These are phyloP conservation scores for Dactylellina parvicollis DNA, from an alignment of 2,329 filamentous ascomycete genomes.

Conservation along the genomic window DNA sequence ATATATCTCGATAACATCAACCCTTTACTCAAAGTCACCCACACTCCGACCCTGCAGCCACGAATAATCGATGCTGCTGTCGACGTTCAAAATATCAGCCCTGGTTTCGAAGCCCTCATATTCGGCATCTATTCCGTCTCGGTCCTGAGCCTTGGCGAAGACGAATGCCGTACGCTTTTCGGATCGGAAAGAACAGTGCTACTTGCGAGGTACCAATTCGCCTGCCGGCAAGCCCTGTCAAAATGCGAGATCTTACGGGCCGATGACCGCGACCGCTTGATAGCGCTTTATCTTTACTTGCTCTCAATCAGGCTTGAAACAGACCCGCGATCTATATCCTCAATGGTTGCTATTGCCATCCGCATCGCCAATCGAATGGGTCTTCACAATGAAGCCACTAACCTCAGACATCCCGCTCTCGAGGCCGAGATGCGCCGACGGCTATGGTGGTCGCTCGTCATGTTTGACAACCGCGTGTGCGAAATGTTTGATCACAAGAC, in stretches of 20 bases:
- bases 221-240: conserved; percentile 72
- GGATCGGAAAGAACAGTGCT: conserved; percentile 67
- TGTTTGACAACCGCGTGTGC: conserved; percentile 68
- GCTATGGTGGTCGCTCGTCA: conserved; percentile 71
- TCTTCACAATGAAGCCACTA: conserved; percentile 68
- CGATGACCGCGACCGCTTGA: conserved; percentile 71
- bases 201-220: conserved; percentile 67
- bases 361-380: conserved; percentile 71
- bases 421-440: conserved; percentile 70
- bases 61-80: conserved; percentile 72
- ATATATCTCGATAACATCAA: conserved; percentile 78
- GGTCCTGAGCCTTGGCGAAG: conserved; percentile 69
- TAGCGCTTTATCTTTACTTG: conserved; percentile 75
- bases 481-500: conserved; percentile 62
- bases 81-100: conserved; percentile 67
- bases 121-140: conserved; percentile 73
- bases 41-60: conserved; percentile 75
- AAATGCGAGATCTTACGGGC: conserved; percentile 73
- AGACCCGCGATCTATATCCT: conserved; percentile 69
- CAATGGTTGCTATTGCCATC: conserved; percentile 70
- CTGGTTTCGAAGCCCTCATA: conserved; percentile 71
- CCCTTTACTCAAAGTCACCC: conserved; percentile 76
- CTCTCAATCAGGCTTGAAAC: conserved; percentile 62
- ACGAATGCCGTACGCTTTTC: conserved; percentile 67
- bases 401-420: conserved; percentile 63